phyloP scores from a whole-genome alignment of 2,329 filamentous ascomycete genomes.

The Orbilia blumenaviensis region DNA sequence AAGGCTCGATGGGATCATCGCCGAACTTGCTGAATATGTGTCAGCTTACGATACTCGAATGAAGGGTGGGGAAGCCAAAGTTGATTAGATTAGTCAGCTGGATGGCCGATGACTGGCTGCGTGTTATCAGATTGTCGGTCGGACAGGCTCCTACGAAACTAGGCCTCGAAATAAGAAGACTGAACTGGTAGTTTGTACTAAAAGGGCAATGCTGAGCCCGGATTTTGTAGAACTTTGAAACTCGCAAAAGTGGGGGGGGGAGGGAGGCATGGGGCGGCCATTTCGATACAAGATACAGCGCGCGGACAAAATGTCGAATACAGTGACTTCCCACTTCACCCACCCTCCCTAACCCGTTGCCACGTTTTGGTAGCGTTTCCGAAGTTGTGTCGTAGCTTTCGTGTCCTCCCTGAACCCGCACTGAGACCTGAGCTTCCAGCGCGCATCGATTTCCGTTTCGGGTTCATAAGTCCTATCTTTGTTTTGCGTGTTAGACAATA shows the following conservation, averaged over 20 bases:
- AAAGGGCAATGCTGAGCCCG: not conserved
- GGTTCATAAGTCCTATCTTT: not conserved
- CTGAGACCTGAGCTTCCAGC: not conserved
- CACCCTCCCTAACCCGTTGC: conserved; percentile 43
- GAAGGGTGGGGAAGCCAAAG: not conserved
- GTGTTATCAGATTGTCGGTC: not conserved
- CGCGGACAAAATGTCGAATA: conserved; percentile 54
- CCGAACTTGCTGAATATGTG: conserved; percentile 24
- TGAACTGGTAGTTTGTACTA: conserved; percentile 6
- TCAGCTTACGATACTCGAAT: conserved; percentile 4
- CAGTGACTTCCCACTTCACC: conserved; percentile 50
- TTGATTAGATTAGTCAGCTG: not conserved
- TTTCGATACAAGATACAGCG: conserved; percentile 52
- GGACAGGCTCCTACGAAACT: conserved; percentile 1
- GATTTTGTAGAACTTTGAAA: not conserved
- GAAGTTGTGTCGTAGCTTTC: not conserved
- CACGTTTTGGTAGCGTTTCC: not conserved
- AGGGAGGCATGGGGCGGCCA: conserved; percentile 37
- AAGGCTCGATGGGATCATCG: conserved; percentile 20
- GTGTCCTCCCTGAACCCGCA: not conserved
- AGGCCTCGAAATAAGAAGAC: not conserved
- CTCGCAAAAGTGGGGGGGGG: conserved; percentile 17
- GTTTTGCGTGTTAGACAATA: not conserved
- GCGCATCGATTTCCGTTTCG: not conserved
- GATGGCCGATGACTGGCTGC: not conserved